A percentile compares a stretch with the other conserved stretches of the same genome.
phyloP scores from a whole-genome alignment of 345 rosid species.

The Geranium rotundifolium region DNA sequence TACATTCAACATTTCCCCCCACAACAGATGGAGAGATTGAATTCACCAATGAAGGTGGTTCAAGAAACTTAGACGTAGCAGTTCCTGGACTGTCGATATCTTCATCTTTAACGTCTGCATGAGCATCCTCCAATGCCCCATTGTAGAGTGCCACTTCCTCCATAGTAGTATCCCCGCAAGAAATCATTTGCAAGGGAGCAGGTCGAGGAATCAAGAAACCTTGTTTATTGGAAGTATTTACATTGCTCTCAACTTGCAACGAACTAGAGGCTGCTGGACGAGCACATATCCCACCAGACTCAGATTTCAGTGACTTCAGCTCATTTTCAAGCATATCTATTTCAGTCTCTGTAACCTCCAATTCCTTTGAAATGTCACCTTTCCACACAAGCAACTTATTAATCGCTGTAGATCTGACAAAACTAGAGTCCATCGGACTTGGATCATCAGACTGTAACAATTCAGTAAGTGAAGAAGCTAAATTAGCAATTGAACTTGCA shows the following conservation, averaged over 20 bases:
- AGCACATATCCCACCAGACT: conserved; percentile 20
- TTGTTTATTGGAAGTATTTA: conserved; percentile 19
- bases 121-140: conserved; percentile 27
- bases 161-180: conserved; percentile 24
- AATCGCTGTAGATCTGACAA: conserved; percentile 40
- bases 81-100: conserved; percentile 60
- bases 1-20: conserved; percentile 15
- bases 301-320: conserved; percentile 38
- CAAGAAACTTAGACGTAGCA: conserved; percentile 50
- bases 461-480: conserved; percentile 49
- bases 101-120: conserved; percentile 29
- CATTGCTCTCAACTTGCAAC: conserved; percentile 16
- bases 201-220: conserved; percentile 21
- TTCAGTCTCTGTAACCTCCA: conserved; percentile 75
- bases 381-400: conserved; percentile 57
- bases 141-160: conserved; percentile 23
- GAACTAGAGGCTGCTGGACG: conserved; percentile 26
- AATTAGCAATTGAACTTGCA: conserved; percentile 31
- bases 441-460: conserved; percentile 59
- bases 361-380: conserved; percentile 47
- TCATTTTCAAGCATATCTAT: conserved; percentile 83
- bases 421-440: conserved; percentile 42
- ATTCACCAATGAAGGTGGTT: conserved; percentile 20
- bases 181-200: conserved; percentile 34
- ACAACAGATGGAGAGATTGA: conserved; percentile 16